Evolutionary conservation across 192 early-diverging fungal genomes (phyloP).

Genomic region (Umbelopsis sp.): DNA sequence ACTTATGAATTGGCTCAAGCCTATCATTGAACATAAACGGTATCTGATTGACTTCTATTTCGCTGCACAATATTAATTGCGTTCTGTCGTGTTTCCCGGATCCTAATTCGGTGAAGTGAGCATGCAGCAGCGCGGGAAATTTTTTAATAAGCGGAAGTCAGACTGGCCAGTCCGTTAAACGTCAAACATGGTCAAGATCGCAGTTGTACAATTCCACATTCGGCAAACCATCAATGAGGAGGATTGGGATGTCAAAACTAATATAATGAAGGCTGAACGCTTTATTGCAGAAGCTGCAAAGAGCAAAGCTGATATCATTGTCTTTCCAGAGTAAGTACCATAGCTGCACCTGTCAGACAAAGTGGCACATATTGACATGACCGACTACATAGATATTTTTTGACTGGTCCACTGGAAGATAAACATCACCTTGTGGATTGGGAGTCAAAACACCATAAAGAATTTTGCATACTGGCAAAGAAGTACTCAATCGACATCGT

Average conservation of each 20-base stretch:
- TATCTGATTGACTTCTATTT: too few relatives aligned
- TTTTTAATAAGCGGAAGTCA: background rate
- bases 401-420: slow-evolving; percentile 23
- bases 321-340: slow-evolving; percentile 37
- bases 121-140: background rate
- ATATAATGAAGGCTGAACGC: slow-evolving; percentile 7
- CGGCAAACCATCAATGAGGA: slow-evolving; percentile 17
- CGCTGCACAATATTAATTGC: too few relatives aligned
- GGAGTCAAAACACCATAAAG: background rate
- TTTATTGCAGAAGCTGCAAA: slow-evolving; percentile 23
- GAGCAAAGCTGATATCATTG: slow-evolving; percentile 21
- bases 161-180: background rate
- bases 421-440: background rate
- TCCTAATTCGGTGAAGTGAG: background rate
- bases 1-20: too few relatives aligned
- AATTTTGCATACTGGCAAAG: slow-evolving; percentile 20
- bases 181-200: slow-evolving; percentile 23
- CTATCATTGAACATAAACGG: too few relatives aligned
- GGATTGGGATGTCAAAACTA: slow-evolving; percentile 1
- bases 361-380: background rate
- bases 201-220: slow-evolving; percentile 33
- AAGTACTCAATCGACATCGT: slow-evolving; percentile 36
- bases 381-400: slow-evolving; percentile 24
- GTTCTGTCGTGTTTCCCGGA: background rate
- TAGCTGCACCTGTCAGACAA: background rate